Evolutionary conservation across 1,139 yeast genomes (phyloP).

Genomic region (Diutina sp.): DNA sequence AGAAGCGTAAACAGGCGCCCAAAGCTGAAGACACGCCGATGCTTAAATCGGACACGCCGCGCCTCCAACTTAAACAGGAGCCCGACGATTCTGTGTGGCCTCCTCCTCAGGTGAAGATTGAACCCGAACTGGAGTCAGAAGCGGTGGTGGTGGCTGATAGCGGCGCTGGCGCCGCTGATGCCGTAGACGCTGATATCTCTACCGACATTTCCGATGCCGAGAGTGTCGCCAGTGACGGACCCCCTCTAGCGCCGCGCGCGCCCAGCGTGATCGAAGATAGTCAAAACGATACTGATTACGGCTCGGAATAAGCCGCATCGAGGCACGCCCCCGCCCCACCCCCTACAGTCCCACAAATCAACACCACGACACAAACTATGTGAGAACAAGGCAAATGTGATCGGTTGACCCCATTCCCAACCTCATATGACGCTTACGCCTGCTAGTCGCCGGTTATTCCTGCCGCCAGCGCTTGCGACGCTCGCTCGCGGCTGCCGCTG

Average conservation of each 20-base stretch:
- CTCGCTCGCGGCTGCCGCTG: background rate
- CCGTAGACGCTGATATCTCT: background rate
- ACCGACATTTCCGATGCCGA: background rate
- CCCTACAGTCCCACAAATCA: background rate
- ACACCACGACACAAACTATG: background rate
- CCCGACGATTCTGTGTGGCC: background rate
- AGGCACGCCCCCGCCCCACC: background rate
- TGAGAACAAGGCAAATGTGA: too few species aligned
- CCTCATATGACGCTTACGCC: background rate
- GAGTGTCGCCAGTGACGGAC: background rate
- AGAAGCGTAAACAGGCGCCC: background rate
- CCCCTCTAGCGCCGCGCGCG: background rate
- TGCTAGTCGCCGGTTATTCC: background rate
- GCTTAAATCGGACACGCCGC: background rate
- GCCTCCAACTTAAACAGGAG: background rate
- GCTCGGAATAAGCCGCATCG: conserved; percentile 3
- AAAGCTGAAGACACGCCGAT: background rate
- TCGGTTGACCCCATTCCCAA: background rate
- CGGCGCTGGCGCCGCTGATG: background rate
- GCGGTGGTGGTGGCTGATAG: too few species aligned
- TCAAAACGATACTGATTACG: conserved; percentile 5
- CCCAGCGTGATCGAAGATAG: background rate
- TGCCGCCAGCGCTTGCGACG: background rate
- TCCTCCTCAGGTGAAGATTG: background rate
- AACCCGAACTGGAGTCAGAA: background rate